Evolutionary conservation across 208 protist species (phyloP).

Genomic region (Novymonas esmeraldas): DNA sequence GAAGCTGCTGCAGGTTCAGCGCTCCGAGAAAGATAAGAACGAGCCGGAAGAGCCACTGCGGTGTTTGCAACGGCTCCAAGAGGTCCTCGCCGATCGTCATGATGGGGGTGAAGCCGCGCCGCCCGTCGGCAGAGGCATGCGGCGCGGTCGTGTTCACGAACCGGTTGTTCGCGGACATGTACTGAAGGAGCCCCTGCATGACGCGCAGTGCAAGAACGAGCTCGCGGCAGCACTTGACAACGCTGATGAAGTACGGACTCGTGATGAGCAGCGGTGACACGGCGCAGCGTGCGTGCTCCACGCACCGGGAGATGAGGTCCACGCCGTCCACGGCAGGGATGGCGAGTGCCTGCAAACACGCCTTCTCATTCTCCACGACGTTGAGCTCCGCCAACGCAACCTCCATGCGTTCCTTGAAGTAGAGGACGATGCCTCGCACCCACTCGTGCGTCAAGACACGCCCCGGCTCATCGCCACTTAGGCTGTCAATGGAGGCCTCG

Average conservation of each 20-base stretch:
- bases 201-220: conserved; percentile 18
- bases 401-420: conserved; percentile 26
- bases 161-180: conserved; percentile 12
- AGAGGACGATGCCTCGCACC: conserved; percentile 26
- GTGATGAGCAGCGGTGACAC: conserved; percentile 11
- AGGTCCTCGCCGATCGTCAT: conserved; percentile 12
- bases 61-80: conserved; percentile 14
- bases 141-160: neutral
- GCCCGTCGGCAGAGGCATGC: neutral
- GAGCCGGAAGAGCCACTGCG: conserved; percentile 27
- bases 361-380: conserved; percentile 8
- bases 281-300: conserved; percentile 18
- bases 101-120: neutral
- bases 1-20: conserved; percentile 24
- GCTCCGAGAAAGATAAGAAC: conserved; percentile 30
- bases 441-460: conserved; percentile 19
- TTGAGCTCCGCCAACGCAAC: conserved; percentile 14
- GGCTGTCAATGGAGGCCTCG: too few relatives aligned
- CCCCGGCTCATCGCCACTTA: neutral
- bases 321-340: conserved; percentile 1
- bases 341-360: neutral
- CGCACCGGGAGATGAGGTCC: conserved; percentile 13
- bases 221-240: conserved; percentile 20
- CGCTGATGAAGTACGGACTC: conserved; percentile 21
- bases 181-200: conserved; percentile 11